phyloP scores from a whole-genome alignment of 495 filamentous ascomycete genomes.

The Penicillium verhagenii region DNA sequence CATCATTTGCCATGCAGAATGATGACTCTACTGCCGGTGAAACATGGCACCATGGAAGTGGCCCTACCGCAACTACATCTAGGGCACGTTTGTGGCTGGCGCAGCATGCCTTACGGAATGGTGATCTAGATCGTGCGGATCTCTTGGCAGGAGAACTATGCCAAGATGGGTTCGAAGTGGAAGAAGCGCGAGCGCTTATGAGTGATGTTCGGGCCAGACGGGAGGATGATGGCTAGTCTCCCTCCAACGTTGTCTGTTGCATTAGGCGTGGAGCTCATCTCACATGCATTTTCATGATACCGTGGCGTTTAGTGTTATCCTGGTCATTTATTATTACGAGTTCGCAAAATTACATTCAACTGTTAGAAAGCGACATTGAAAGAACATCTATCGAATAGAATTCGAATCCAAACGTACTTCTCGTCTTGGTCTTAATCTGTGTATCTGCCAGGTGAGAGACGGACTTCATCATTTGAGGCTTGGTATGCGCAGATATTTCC shows the following conservation, averaged over 20 bases:
- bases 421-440: no score
- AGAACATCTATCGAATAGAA: no score
- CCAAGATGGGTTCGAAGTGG: constrained; percentile 95
- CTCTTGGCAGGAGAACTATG: constrained; percentile 86
- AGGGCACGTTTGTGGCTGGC: constrained; percentile 95
- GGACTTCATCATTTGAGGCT: not conserved
- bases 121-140: constrained; percentile 72
- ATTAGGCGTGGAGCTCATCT: constrained; percentile 5
- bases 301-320: constrained; percentile 14
- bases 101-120: constrained; percentile 68
- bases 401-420: no score
- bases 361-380: not conserved
- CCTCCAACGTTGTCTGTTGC: not conserved
- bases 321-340: constrained; percentile 2
- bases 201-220: constrained; percentile 82
- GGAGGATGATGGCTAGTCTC: constrained; percentile 44
- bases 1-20: constrained; percentile 47
- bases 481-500: not conserved
- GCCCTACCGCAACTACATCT: constrained; percentile 83
- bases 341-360: not conserved
- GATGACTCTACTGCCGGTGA: constrained; percentile 47
- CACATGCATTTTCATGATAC: constrained; percentile 22
- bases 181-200: constrained; percentile 95
- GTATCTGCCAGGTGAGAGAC: no score
- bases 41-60: constrained; percentile 53